These are phyloP conservation scores for Giardia muris DNA, from an alignment of 208 protist genomes.

Conservation along the genomic window DNA sequence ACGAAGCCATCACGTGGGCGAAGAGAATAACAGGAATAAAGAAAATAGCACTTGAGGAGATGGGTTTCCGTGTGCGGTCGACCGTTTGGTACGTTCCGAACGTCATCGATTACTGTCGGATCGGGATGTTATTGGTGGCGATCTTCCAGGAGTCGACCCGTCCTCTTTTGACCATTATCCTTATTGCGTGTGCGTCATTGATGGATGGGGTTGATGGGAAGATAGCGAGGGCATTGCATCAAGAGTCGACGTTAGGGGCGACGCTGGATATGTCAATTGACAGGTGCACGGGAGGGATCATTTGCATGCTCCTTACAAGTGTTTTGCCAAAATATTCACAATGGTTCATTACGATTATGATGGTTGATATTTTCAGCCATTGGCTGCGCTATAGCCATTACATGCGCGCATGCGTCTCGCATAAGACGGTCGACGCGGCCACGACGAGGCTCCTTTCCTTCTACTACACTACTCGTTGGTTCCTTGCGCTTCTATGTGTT, in stretches of 20 bases:
- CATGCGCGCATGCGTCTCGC: background rate
- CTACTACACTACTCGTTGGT: background rate
- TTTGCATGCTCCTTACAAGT: background rate
- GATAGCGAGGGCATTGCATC: background rate
- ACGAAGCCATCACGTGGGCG: too few relatives aligned
- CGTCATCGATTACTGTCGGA: background rate
- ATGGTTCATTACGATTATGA: background rate
- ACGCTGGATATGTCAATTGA: background rate
- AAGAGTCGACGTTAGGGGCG: background rate
- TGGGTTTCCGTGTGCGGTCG: too few relatives aligned
- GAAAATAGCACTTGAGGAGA: too few relatives aligned
- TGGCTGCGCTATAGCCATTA: background rate
- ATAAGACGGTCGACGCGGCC: background rate
- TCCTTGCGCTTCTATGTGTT: background rate
- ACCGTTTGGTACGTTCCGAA: background rate
- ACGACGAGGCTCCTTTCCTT: background rate
- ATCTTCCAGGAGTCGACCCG: background rate
- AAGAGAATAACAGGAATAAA: too few relatives aligned
- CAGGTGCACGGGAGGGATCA: background rate
- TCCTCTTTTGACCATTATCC: background rate
- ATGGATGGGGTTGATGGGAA: background rate
- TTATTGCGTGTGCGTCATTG: background rate
- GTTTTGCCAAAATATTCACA: background rate
- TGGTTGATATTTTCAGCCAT: background rate
- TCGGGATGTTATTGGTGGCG: background rate